phyloP scores from a whole-genome alignment of 163 green algal species.

The Chloromonas sp. region DNA sequence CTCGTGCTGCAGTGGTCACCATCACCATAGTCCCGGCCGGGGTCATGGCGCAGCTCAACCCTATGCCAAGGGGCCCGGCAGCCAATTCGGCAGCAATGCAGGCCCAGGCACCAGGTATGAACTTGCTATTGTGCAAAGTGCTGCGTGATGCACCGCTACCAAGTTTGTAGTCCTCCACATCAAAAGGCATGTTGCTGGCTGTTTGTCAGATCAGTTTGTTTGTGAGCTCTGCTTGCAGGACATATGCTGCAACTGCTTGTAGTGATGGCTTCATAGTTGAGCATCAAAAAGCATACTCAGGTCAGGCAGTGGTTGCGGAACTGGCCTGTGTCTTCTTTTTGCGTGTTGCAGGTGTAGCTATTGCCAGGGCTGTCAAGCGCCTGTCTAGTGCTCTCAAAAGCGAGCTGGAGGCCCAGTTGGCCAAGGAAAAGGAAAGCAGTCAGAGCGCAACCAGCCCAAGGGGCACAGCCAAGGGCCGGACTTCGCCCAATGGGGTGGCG shows the following conservation, averaged over 20 bases:
- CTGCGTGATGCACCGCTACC: neutral
- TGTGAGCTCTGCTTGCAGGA: too few relatives aligned
- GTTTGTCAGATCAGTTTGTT: too few relatives aligned
- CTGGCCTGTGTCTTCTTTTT: too few relatives aligned
- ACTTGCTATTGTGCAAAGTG: neutral
- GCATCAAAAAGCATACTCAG: too few relatives aligned
- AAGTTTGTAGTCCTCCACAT: too few relatives aligned
- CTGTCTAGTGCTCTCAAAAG: conserved; percentile 36
- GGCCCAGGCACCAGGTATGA: conserved; percentile 2
- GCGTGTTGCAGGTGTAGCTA: too few relatives aligned
- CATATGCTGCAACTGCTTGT: too few relatives aligned
- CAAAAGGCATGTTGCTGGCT: too few relatives aligned
- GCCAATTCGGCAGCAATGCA: neutral
- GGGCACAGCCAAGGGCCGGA: neutral
- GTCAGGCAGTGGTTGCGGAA: too few relatives aligned
- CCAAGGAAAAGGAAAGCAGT: neutral
- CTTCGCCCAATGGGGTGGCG: neutral
- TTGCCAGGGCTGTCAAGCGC: conserved; percentile 19
- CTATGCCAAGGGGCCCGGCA: too few relatives aligned
- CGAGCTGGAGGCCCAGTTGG: conserved; percentile 21
- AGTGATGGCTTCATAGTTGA: too few relatives aligned
- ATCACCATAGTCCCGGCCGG: conserved; percentile 55
- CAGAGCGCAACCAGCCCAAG: neutral
- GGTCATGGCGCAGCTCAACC: conserved; percentile 17
- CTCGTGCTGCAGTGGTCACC: conserved; percentile 50